A percentile compares a stretch with the other conserved stretches of the same genome.
Evolutionary conservation across 2,329 filamentous ascomycete genomes (phyloP).

Genomic region (Fusarium sp.): DNA sequence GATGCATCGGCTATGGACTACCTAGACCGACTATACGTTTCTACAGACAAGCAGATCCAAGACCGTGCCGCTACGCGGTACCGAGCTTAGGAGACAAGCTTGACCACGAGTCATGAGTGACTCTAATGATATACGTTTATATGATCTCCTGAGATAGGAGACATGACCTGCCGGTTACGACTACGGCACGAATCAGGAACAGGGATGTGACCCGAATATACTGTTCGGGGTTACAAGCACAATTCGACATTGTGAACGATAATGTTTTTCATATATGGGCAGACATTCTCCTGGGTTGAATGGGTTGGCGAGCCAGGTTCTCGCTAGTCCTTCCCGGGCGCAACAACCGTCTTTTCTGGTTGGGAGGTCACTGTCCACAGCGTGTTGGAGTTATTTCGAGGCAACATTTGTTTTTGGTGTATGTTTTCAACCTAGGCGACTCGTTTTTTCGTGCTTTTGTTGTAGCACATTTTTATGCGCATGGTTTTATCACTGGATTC

Average conservation of each 20-base stretch:
- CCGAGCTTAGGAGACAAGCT: conserved; percentile 50
- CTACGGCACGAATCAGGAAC: conserved; percentile 49
- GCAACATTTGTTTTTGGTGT: conserved; percentile 32
- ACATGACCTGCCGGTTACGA: conserved; percentile 47
- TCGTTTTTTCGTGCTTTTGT: conserved; percentile 33
- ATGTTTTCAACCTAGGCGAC: conserved; percentile 28
- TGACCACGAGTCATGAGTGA: conserved; percentile 44
- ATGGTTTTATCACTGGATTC: conserved; percentile 33
- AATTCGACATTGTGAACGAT: conserved; percentile 51
- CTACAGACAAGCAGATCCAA: conserved; percentile 84
- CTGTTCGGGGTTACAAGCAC: conserved; percentile 31
- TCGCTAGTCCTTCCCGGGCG: conserved; percentile 30
- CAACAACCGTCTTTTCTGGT: conserved; percentile 41
- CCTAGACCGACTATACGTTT: conserved; percentile 84
- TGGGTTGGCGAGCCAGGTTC: conserved; percentile 31
- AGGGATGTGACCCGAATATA: conserved; percentile 41
- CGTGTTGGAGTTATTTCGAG: conserved; percentile 48
- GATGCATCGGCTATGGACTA: conserved; percentile 88
- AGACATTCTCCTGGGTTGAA: conserved; percentile 30
- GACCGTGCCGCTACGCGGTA: conserved; percentile 66
- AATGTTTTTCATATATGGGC: conserved; percentile 50
- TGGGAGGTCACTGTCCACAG: conserved; percentile 44
- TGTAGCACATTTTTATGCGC: conserved; percentile 37
- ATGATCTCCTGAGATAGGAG: conserved; percentile 43
- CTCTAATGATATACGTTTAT: conserved; percentile 51